Conservation (phyloP, 257 asterid genomes). For the Nicotiana tomentosiformis region DNA sequence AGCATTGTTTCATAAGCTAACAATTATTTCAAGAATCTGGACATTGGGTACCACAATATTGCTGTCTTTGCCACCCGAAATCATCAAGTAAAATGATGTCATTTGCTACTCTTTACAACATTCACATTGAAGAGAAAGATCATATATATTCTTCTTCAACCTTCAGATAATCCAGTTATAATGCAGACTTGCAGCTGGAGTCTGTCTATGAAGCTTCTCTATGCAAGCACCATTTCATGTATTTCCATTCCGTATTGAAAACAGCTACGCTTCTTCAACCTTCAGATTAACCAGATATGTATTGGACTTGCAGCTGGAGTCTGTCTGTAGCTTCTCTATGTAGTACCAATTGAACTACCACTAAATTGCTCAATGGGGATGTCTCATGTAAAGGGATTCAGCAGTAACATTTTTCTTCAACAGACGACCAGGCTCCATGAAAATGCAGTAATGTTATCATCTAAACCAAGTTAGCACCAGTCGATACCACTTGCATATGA, state of each 20-base stretch:
- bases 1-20: too few species aligned
- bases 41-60: background rate
- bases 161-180: background rate
- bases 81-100: background rate
- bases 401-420: background rate
- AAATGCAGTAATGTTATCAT: background rate
- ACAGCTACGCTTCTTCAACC: background rate
- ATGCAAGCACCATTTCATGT: background rate
- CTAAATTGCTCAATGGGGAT: background rate
- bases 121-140: background rate
- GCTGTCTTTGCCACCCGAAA: background rate
- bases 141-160: background rate
- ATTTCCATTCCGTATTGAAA: background rate
- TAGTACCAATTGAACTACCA: background rate
- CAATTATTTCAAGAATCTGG: background rate
- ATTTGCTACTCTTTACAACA: background rate
- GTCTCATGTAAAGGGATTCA: background rate
- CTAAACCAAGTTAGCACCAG: background rate
- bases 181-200: background rate
- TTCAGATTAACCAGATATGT: background rate
- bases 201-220: background rate
- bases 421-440: background rate
- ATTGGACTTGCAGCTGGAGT: background rate
- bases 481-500: background rate
- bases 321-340: background rate